A percentile compares a stretch with the other conserved stretches of the same genome.
Evolutionary conservation across 108 stramenopile species (phyloP).

Genomic region (Nannochloropsis salina): DNA sequence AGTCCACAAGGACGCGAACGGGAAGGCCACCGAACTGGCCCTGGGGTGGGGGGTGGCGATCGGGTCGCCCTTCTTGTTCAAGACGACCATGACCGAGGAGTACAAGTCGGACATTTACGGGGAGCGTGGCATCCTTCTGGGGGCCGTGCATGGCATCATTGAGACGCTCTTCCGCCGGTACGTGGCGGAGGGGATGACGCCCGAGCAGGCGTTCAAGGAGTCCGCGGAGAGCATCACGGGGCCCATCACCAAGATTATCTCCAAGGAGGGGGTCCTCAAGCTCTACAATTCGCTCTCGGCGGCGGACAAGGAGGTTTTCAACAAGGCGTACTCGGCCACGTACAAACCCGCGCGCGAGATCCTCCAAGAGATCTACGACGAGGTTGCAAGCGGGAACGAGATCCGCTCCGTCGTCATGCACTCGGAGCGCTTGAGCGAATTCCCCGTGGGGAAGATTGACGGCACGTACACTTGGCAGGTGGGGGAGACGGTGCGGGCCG

Average conservation of each 20-base stretch:
- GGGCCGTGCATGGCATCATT: conserved; percentile 94
- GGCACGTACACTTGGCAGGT: conserved; percentile 92
- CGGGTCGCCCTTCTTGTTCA: conserved; percentile 95
- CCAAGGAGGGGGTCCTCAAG: conserved; percentile 88
- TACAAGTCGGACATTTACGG: conserved; percentile 96
- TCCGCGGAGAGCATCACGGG: conserved; percentile 93
- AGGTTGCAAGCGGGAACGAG: conserved; percentile 92
- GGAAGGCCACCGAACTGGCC: conserved; percentile 88
- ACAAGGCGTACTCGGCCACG: conserved; percentile 85
- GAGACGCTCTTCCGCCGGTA: conserved; percentile 92
- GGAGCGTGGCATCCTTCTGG: conserved; percentile 90
- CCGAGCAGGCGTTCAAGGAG: conserved; percentile 87
- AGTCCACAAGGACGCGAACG: conserved; percentile 86
- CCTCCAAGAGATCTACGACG: conserved; percentile 97
- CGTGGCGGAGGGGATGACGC: conserved; percentile 86
- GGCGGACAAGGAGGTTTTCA: conserved; percentile 82
- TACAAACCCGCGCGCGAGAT: conserved; percentile 95
- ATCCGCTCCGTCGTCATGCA: conserved; percentile 97
- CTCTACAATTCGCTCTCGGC: conserved; percentile 76
- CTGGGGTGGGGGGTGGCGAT: conserved; percentile 93
- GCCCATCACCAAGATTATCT: conserved; percentile 90
- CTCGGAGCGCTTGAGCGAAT: conserved; percentile 75
- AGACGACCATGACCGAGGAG: conserved; percentile 87
- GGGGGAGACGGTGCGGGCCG: conserved; percentile 87
- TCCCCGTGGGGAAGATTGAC: conserved; percentile 96